Base-by-base conservation (phyloP, 2,329 filamentous ascomycete species). In the Catunica adiposa region DNA sequence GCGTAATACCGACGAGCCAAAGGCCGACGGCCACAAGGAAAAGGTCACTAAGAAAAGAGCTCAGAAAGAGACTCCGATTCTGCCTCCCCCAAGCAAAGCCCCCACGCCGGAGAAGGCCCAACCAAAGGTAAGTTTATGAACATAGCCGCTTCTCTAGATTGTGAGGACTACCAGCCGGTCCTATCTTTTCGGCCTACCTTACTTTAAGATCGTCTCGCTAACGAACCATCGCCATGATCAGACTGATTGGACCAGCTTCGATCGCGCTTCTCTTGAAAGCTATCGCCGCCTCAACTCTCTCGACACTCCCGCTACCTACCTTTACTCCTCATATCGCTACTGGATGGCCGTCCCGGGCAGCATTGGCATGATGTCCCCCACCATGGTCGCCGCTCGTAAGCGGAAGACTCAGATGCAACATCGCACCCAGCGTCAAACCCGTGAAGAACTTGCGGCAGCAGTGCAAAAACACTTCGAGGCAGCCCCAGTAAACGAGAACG, bases 401-500 rank as follows among this genome's bases (percentile, higher is more conserved):
- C 51, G 59, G n/a, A 76, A 74, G 62, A 79, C 78, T 61, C 73
- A 79, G 50, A 74, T 80, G 63, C 72, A 82, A 54, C 34, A 52
- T 52, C 75, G 83, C 55, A 81, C 89, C 65, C 29, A 54, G 25
- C 53, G 53, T 11, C 57, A 58, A 44, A 78, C 77, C 63, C 85
- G 85, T 65, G 82, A 87, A 38, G 77, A 85, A 61, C 72, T 94
- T 55, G 83, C 84, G 7, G 74, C 80, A 61, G 75, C 79, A 1
- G 83, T 89, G 51, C 76, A 86, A 61, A 89, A 88, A 66, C 85
- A 92, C 68, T 92, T 92, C 70, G 92, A 92, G 65, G 80, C 79
- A 34, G 74, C 86, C 61, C 84, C 83, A 15, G 79, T 90, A 42
- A 83, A 82, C 61, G 87, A 94, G 70, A 88, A 83, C 64, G 86